phyloP scores from a whole-genome alignment of 495 filamentous ascomycete species.

The Penicillium coffeae region DNA sequence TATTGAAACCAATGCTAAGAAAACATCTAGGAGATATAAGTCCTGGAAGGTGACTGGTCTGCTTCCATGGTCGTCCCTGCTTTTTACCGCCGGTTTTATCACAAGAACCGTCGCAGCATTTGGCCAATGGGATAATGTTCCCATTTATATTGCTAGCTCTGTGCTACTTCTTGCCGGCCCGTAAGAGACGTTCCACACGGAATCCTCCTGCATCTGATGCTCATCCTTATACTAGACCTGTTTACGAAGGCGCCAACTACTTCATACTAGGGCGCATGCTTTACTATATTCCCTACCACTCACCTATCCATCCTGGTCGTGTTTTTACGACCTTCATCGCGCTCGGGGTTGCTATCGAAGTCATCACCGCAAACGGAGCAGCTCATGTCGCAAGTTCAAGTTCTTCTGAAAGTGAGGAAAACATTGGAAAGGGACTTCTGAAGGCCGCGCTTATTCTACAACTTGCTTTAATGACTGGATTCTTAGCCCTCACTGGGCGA shows the following conservation, averaged over 20 bases:
- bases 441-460: conserved; percentile 67
- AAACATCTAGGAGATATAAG: conserved; percentile 35
- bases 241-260: conserved; percentile 74
- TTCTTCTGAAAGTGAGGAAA: conserved; percentile 37
- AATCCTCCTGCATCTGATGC: too few species aligned
- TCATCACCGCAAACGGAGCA: conserved; percentile 66
- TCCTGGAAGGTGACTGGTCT: conserved; percentile 53
- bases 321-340: conserved; percentile 72
- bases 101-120: conserved; percentile 53
- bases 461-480: conserved; percentile 57
- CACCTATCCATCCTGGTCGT: conserved; percentile 72
- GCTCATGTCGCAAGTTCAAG: conserved; percentile 51
- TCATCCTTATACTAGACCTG: conserved; percentile 42
- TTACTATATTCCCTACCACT: conserved; percentile 74
- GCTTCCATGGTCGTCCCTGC: conserved; percentile 46
- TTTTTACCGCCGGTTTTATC: conserved; percentile 58
- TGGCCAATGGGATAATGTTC: conserved; percentile 53
- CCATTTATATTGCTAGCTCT: conserved; percentile 56
- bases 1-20: not conserved
- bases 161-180: conserved; percentile 61
- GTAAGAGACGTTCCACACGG: conserved; percentile 42
- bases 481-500: conserved; percentile 51
- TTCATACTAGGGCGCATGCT: conserved; percentile 71
- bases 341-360: conserved; percentile 59
- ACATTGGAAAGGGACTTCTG: conserved; percentile 55